Conservation (phyloP, 345 rosid genomes). For the Pseudoturritis turrita region DNA sequence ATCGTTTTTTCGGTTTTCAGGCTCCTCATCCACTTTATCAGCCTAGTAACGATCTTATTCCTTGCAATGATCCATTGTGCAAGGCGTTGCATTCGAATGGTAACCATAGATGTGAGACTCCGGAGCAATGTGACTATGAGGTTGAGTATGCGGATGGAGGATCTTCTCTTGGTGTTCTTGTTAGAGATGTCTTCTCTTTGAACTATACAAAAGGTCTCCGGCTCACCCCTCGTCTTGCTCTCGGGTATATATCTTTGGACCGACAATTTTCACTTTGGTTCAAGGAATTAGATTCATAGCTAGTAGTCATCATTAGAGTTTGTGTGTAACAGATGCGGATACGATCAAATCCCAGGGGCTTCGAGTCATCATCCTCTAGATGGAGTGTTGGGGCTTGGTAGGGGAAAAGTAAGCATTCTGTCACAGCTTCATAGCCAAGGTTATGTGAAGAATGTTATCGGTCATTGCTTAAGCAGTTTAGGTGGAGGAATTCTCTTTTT, state of each 20-base stretch:
- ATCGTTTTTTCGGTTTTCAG: slow-evolving; percentile 32
- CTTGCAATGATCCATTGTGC: slow-evolving; percentile 72
- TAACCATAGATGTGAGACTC: slow-evolving; percentile 48
- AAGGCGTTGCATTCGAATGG: slow-evolving; percentile 56
- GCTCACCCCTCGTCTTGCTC: slow-evolving; percentile 62
- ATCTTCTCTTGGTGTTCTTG: slow-evolving; percentile 87
- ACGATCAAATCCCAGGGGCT: slow-evolving; percentile 65
- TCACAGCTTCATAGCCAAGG: slow-evolving; percentile 77
- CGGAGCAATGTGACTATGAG: slow-evolving; percentile 82
- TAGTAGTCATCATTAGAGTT: slow-evolving; percentile 2
- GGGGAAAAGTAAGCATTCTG: slow-evolving; percentile 68
- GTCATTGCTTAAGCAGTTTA: slow-evolving; percentile 77
- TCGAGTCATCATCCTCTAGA: slow-evolving; percentile 78
- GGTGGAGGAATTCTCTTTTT: slow-evolving; percentile 93
- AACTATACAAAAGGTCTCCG: slow-evolving; percentile 50
- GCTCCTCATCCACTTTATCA: slow-evolving; percentile 85
- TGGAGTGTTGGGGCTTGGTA: slow-evolving; percentile 95
- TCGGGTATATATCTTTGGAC: slow-evolving; percentile 49
- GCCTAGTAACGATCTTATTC: slow-evolving; percentile 64
- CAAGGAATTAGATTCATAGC: background rate
- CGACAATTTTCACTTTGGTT: background rate
- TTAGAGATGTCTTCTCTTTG: slow-evolving; percentile 65
- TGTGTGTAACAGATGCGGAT: slow-evolving; percentile 65
- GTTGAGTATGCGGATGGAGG: slow-evolving; percentile 94
- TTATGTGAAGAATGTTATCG: slow-evolving; percentile 61